Percentiles rank a stretch among this genome's conserved stretches.
phyloP scores from a whole-genome alignment of 768 basidiomycete genomes.

The Boletus vinaceobasis region DNA sequence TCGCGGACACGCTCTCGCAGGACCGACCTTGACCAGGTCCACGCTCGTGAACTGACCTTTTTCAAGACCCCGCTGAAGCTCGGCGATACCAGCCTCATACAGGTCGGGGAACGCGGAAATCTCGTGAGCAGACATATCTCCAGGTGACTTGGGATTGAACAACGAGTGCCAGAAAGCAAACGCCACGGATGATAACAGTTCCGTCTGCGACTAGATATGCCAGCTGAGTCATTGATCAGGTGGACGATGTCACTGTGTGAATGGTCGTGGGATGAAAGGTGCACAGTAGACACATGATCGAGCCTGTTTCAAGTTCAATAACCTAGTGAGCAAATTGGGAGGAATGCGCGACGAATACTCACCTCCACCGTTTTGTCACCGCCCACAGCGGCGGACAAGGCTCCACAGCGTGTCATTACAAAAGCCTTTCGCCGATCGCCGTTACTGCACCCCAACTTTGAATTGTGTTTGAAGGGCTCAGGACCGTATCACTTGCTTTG shows the following conservation, averaged over 20 bases:
- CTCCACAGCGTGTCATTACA: not conserved
- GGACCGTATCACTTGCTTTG: too few relatives aligned
- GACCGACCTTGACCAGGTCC: slow-evolving; percentile 55
- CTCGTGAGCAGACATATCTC: slow-evolving; percentile 10
- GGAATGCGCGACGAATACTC: not conserved
- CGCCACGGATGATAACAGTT: not conserved
- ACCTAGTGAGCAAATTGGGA: not conserved
- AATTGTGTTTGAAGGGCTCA: not conserved
- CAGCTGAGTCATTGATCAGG: not conserved
- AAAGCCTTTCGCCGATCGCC: not conserved
- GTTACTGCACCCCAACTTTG: not conserved
- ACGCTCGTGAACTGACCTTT: slow-evolving; percentile 55
- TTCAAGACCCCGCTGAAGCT: slow-evolving; percentile 53
- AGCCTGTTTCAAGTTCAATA: not conserved
- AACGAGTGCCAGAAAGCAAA: slow-evolving; percentile 5
- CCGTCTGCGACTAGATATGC: not conserved
- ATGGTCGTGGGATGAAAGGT: not conserved
- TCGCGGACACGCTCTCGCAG: not conserved
- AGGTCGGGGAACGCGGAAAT: slow-evolving; percentile 47
- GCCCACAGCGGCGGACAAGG: not conserved
- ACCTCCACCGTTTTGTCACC: not conserved
- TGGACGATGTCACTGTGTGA: not conserved
- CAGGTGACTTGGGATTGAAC: slow-evolving; percentile 7
- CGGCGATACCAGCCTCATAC: slow-evolving; percentile 57
- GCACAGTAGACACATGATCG: not conserved